Evolutionary conservation across 371 early-diverging fungal genomes (phyloP), one percentile per base, ranked within the genome.

Genomic region (Saksenaea vasiformis): DNA sequence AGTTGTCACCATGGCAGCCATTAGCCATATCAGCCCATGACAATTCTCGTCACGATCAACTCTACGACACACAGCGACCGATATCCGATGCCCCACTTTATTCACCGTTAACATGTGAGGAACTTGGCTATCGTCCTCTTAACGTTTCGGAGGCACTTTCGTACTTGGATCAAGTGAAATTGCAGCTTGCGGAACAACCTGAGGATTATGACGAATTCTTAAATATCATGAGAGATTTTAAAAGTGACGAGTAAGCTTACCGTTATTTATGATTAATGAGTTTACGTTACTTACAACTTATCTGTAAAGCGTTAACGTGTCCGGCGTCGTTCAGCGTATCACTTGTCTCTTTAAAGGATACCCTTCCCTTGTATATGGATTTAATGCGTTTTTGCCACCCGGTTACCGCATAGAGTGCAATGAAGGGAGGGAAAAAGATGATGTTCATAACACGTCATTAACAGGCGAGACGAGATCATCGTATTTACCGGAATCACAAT

Each of bases 161-260:
- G n/a, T 99, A 98, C 76, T 80, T 99, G 54, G 97, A 99, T 69
- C 85, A 90, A 71, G 99, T 99, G 15, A 95, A 95, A 73, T 81
- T 85, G 43, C 93, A 94, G 66, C 98, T 97, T 75, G 72, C 80
- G 31, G 88, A 94, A 64, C 85, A 91, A 27, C 93, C 96, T 8
- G 94, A 91, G 56, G 91, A 96, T 3, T 99, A 98, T 84, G 94
- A 94, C 66, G 84, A 87, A 60, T 98, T 99, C 74, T 66, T 98
- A 68, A 96, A 97, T 67, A 96, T 96, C 39, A 99, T 99, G 99
- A 95, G 94, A 80, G 98, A 98, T 69, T 99, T 97, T 76, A 98
- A 98, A 76, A 88, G 92, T 64, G 92, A 96, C 61, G 86, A 83
- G 90, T 90, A 76, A 78, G 77, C 76, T 22, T 17, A 22, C 17